These are phyloP conservation scores for Neurospora hispaniola DNA, from an alignment of 495 filamentous ascomycete species.

Conservation along the genomic window DNA sequence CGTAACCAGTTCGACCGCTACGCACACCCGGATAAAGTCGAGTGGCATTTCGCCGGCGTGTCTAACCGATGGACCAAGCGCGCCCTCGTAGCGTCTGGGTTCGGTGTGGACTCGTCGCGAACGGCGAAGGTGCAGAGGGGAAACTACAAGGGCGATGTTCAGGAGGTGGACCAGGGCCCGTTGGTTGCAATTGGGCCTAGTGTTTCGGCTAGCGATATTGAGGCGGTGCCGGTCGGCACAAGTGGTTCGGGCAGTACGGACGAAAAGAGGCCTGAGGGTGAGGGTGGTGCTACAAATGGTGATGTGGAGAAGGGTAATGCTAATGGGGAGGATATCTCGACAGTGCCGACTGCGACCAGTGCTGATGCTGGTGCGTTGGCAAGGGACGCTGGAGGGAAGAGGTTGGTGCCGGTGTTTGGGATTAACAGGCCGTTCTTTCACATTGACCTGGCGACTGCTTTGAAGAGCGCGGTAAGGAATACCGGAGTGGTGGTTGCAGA, in stretches of 20 bases:
- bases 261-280: slow-evolving; percentile 1
- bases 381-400: background rate
- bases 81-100: slow-evolving; percentile 37
- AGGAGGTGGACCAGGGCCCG: slow-evolving; percentile 1
- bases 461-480: slow-evolving; percentile 26
- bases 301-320: slow-evolving; percentile 1
- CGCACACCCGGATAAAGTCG: slow-evolving; percentile 34
- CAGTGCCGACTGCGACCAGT: background rate
- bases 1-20: slow-evolving; percentile 40
- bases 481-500: background rate
- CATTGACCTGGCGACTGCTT: slow-evolving; percentile 62
- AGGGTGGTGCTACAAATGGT: background rate
- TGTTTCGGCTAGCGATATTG: background rate
- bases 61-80: slow-evolving; percentile 40
- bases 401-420: slow-evolving; percentile 29
- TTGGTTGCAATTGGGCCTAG: slow-evolving; percentile 14
- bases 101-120: slow-evolving; percentile 22
- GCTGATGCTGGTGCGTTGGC: slow-evolving; percentile 7
- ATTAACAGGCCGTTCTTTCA: slow-evolving; percentile 46
- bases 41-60: slow-evolving; percentile 43
- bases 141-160: background rate
- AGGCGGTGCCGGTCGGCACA: background rate
- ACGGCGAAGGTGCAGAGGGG: slow-evolving; percentile 1
- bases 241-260: background rate
- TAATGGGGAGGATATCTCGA: slow-evolving; percentile 11